Conservation (phyloP, 2,329 filamentous ascomycete genomes). For the Ceratocystis albifundus region DNA sequence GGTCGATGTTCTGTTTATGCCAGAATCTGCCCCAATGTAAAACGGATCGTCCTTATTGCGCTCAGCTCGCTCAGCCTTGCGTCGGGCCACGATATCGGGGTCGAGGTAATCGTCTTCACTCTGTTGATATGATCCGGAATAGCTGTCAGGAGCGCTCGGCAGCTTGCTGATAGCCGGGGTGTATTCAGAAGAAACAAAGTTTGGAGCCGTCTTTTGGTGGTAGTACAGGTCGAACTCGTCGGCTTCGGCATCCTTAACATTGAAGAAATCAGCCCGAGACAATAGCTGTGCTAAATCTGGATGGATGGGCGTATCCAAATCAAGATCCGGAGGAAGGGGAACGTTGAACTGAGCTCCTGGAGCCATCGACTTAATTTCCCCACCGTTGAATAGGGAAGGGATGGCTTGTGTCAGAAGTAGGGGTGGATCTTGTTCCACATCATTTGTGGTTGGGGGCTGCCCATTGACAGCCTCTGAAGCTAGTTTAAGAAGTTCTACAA, state of each 20-base stretch:
- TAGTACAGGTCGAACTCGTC: constrained; percentile 60
- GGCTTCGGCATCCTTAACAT: constrained; percentile 42
- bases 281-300: constrained; percentile 58
- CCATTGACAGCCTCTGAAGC: constrained; percentile 67
- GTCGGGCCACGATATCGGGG: constrained; percentile 58
- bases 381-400: constrained; percentile 71
- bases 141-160: constrained; percentile 35
- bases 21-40: constrained; percentile 55
- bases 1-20: constrained; percentile 51
- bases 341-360: constrained; percentile 74
- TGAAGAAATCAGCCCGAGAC: constrained; percentile 42
- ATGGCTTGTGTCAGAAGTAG: constrained; percentile 82
- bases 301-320: constrained; percentile 75
- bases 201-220: constrained; percentile 43
- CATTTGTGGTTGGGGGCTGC: constrained; percentile 47
- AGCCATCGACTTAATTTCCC: constrained; percentile 87
- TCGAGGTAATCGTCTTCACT: constrained; percentile 59
- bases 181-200: constrained; percentile 38
- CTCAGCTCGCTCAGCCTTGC: constrained; percentile 65
- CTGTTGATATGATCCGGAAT: constrained; percentile 43
- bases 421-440: constrained; percentile 54
- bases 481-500: constrained; percentile 77
- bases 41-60: constrained; percentile 89
- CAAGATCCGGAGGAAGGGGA: constrained; percentile 60
- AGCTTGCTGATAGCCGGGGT: constrained; percentile 46